phyloP scores from a whole-genome alignment of 2,329 filamentous ascomycete species.

The Penicillium sp. region DNA sequence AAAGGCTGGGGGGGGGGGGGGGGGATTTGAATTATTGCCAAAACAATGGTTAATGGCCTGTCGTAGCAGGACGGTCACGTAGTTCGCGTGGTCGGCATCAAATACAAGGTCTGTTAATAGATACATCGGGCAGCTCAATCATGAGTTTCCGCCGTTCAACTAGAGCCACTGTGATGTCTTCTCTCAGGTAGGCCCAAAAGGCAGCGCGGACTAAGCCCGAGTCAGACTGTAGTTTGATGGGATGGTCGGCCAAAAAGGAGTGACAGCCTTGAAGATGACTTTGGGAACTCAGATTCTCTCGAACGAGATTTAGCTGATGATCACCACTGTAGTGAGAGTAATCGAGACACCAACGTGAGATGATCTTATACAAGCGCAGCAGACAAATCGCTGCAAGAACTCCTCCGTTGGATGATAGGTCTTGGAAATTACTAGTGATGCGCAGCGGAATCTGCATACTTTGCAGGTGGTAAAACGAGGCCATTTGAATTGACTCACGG shows the following conservation, averaged over 20 bases:
- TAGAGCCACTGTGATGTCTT: conserved; percentile 56
- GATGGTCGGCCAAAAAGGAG: conserved; percentile 40
- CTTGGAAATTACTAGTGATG: conserved; percentile 32
- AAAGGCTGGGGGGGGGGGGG: too few species aligned
- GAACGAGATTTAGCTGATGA: background rate
- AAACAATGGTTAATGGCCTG: conserved; percentile 46
- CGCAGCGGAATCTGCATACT: conserved; percentile 44
- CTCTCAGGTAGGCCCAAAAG: conserved; percentile 53
- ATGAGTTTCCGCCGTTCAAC: conserved; percentile 45
- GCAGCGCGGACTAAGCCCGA: conserved; percentile 41
- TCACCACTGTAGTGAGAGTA: background rate
- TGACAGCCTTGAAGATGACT: conserved; percentile 50
- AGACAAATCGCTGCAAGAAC: conserved; percentile 50
- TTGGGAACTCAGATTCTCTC: conserved; percentile 44
- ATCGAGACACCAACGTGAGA: conserved; percentile 36
- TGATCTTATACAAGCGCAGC: conserved; percentile 51
- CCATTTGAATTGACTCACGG: too few species aligned
- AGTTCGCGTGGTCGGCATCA: conserved; percentile 42
- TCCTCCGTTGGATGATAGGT: conserved; percentile 36
- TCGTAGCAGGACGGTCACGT: conserved; percentile 45
- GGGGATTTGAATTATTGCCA: conserved; percentile 1
- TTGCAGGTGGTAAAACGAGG: conserved; percentile 43
- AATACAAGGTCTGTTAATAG: conserved; percentile 6
- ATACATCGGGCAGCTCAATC: conserved; percentile 36
- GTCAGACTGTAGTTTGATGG: conserved; percentile 15